Conservation (phyloP, 257 asterid genomes). For the Petrea volubilis region DNA sequence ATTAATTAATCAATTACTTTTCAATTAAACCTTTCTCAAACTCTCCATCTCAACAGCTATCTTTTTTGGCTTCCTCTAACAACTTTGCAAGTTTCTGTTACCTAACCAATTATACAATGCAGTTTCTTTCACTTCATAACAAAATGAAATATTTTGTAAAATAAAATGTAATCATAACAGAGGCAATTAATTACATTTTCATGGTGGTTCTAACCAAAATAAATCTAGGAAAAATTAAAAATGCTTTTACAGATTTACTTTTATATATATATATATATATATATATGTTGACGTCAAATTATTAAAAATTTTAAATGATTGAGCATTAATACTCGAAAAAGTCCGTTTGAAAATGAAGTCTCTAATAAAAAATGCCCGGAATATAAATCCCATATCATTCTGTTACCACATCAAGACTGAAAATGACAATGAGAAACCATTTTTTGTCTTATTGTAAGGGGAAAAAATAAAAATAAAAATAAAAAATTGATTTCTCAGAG, state of each 20-base stretch:
- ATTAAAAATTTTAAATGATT: slow-evolving; percentile 13
- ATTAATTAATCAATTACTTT: slow-evolving; percentile 12
- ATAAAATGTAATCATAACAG: background rate
- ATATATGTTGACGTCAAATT: slow-evolving; percentile 13
- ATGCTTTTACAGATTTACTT: no score
- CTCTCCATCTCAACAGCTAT: slow-evolving; percentile 18
- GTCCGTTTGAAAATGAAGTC: slow-evolving; percentile 37
- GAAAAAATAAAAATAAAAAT: background rate
- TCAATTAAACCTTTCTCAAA: slow-evolving; percentile 27
- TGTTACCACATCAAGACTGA: slow-evolving; percentile 36
- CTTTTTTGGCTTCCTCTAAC: slow-evolving; percentile 11
- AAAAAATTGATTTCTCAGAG: background rate
- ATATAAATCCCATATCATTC: slow-evolving; percentile 27
- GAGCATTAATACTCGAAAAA: slow-evolving; percentile 21
- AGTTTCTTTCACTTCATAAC: background rate
- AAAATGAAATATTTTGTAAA: background rate
- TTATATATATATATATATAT: background rate
- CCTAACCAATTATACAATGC: background rate
- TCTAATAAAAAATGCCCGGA: slow-evolving; percentile 31
- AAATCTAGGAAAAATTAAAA: background rate
- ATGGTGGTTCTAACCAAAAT: no score
- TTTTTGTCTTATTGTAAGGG: slow-evolving; percentile 27
- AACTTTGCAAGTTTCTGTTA: background rate
- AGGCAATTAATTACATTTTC: no score
- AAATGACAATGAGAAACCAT: slow-evolving; percentile 34